Evolutionary conservation across 106 monocot species (phyloP).

Genomic region (Hemerocallis citrina): DNA sequence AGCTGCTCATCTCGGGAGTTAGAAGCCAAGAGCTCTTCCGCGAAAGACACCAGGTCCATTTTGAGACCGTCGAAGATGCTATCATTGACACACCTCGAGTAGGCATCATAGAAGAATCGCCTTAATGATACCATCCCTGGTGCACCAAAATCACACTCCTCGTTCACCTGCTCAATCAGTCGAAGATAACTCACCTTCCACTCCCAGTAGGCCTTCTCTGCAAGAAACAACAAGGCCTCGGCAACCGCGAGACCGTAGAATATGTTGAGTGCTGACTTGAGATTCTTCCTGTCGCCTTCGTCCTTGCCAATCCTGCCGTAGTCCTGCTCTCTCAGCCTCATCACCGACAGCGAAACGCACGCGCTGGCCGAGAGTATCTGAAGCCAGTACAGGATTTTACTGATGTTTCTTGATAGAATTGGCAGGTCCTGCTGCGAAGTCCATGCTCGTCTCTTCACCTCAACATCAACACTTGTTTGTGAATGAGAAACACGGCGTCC

Average conservation of each 20-base stretch:
- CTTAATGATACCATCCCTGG: conserved; percentile 32
- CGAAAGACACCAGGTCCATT: conserved; percentile 84
- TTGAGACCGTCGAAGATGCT: conserved; percentile 85
- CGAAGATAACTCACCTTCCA: conserved; percentile 45
- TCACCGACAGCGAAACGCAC: conserved; percentile 32
- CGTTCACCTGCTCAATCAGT: conserved; percentile 43
- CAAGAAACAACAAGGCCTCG: conserved; percentile 64
- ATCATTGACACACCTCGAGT: conserved; percentile 60
- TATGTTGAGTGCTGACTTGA: conserved; percentile 55
- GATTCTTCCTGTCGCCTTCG: conserved; percentile 35
- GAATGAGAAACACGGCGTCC: background rate
- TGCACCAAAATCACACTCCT: conserved; percentile 41
- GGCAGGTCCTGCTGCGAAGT: conserved; percentile 22
- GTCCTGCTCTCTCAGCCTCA: conserved; percentile 30
- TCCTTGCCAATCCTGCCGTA: conserved; percentile 11
- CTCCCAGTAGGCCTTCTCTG: conserved; percentile 65
- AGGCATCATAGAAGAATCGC: conserved; percentile 83
- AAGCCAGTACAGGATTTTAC: conserved; percentile 30
- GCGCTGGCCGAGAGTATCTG: conserved; percentile 37
- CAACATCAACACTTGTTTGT: background rate
- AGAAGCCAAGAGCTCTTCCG: conserved; percentile 48
- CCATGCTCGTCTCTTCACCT: background rate
- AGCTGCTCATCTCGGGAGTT: conserved; percentile 69
- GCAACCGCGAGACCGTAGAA: conserved; percentile 75
- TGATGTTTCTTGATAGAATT: conserved; percentile 47